phyloP scores from a whole-genome alignment of 805 yeast genomes.

The Nakazawaea ernobii region DNA sequence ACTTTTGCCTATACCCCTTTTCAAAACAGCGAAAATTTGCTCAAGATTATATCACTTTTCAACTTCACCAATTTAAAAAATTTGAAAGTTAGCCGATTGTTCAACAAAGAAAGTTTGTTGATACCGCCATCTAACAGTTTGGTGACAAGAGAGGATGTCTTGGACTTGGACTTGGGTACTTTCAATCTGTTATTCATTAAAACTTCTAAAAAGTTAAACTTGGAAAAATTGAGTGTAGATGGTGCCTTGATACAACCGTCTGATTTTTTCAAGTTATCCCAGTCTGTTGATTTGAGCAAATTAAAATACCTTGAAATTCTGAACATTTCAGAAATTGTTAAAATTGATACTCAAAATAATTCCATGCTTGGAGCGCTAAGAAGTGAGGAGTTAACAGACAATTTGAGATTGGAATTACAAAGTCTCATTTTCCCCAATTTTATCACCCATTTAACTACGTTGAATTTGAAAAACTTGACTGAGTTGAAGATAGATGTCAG shows the following conservation, averaged over 20 bases:
- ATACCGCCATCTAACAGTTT: not conserved
- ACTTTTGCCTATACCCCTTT: not conserved
- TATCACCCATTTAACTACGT: not conserved
- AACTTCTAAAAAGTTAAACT: not conserved
- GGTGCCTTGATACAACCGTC: not conserved
- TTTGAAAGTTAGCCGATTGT: not conserved
- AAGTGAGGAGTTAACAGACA: not conserved
- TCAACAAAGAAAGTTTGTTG: not conserved
- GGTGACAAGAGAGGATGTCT: constrained; percentile 1
- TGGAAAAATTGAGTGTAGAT: constrained; percentile 4
- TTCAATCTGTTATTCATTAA: not conserved
- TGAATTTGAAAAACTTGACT: not conserved
- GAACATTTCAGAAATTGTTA: not conserved
- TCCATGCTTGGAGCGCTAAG: not conserved
- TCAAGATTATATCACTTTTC: not conserved
- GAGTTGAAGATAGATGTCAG: constrained; percentile 2
- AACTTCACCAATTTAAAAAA: not conserved
- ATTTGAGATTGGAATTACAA: not conserved
- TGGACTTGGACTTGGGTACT: not conserved
- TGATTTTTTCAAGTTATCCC: not conserved
- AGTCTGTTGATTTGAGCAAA: not conserved
- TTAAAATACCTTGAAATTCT: not conserved
- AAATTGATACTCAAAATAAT: not conserved
- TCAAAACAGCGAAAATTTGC: not conserved
- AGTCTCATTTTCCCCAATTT: not conserved